Base-by-base conservation (phyloP, 169 alveolate species). In the Cryptosporidium ubiquitum region DNA sequence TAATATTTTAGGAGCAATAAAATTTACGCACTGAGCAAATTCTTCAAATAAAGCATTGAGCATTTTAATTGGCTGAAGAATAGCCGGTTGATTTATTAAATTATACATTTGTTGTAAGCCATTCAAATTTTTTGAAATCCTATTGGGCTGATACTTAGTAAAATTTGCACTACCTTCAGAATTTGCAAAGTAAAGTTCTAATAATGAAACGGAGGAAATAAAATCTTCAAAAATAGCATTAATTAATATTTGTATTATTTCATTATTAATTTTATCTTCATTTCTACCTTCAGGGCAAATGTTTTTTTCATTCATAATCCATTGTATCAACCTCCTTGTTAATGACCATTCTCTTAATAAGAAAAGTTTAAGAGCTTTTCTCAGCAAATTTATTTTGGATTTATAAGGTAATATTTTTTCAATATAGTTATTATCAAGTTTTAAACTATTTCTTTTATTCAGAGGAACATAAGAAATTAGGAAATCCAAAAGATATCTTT, bases 401-500 rank as follows among this genome's bases (percentile, higher is more conserved):
- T 58, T 69, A 57, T 37, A 37, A 37, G 89, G 23, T 39, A 79
- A 23, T 31, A 79, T 61, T n/a, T 79, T 55, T 26, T 64, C 75
- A 42, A 71, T 26, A 29, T 71, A 20, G 37, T 29, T 73, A 20
- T 16, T 3, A 37, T 70, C 69, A 26, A 16, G 18, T 31, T 73
- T 55, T n/a, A 26, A 55, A 20, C 35, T 55, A 20, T 3, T 23
- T n/a, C 14, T 31, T 31, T 33, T 16, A 47, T 58, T 44, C 7
- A 91, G 33, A 9, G 97, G 97, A 66, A 95, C 91, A 58, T 94
- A 91, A 52, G 92, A 86, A 66, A 94, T 93, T 47, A 95, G 70
- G 69, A 95, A 61, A 49, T 94, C 94, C 37, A 95, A 75, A n/a
- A 93, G 92, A 60, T 92, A 69, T 60, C 97, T 64, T 49, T 91